Base-by-base conservation (phyloP, 148 eudicot species). In the Talinum fruticosum region DNA sequence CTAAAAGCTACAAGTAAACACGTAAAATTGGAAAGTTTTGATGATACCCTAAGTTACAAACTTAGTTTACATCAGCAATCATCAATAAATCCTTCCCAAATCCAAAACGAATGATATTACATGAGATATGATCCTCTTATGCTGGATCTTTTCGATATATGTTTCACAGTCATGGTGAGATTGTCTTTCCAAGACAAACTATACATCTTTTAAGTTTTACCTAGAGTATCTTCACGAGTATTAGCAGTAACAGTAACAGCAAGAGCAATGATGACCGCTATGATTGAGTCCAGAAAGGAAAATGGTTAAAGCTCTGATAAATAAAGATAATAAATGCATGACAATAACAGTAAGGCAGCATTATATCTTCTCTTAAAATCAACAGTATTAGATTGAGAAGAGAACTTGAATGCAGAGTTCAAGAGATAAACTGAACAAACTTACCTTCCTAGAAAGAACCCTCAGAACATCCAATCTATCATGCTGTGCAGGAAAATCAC, bases 401-500 rank as follows among this genome's bases (percentile, higher is more conserved):
- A 21, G 28, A 26, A 36, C n/a, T 53, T 59, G 12, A 6, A 38
- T 30, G 38, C 8, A 28, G 19, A 59, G 28, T 71, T 19, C n/a
- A 23, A 30, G 1, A 29, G 69, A 28, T 35, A 41, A 24, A 26
- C 10, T 16, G 30, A 2, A 33, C 1, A 6, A n/a, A 69, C 66
- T 72, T 79, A 94, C 98, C 96, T 92, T 91, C 76, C 90, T 89
- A 44, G 99, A 91, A 73, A 93, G 97, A 78, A 90, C 97, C 78
- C 59, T 82, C 54, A 96, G 95, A 78, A 96, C 93, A 84, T 96
- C 98, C 83, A 87, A 82, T 82, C 99, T 89, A 82, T 91, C 99
- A 49, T 79, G 82, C 77, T 71, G 70, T 69, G 92, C 88, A 59
- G 99, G 99, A 54, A 96, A 96, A 85, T 96, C 98, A 80, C 99